Evolutionary conservation across 257 asterid genomes (phyloP), one percentile per base, ranked within the genome.

Genomic region (Penstemon barbatus): DNA sequence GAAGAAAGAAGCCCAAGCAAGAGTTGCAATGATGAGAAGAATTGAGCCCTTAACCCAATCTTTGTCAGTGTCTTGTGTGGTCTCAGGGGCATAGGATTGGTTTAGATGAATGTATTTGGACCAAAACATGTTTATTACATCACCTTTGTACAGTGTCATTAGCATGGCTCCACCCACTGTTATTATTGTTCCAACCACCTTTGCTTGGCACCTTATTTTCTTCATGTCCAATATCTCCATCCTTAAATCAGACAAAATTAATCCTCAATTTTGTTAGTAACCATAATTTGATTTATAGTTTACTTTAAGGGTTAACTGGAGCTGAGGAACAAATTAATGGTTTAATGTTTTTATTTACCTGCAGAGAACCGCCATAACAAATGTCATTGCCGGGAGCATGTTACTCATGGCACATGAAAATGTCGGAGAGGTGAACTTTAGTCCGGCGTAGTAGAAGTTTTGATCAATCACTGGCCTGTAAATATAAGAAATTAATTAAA

Each of bases 401-500:
- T 89, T 92, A 49, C 96, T 92, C 88, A 92, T 84, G 64, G 95
- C 97, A 71, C 98, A 92, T 19, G 98, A 87, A 65, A 86, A 92
- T 1, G 92, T 92, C 3, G 96, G 97, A 4, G 98, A 89, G 8
- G 98, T 92, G 60, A 76, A 82, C 36, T 87, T 92, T 0, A 92
- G 87, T 3, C 98, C 98, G 3, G 91, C 93, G 8, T 91, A 91
- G 80, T 89, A 91, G 46, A 91, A 87, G 62, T 91, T 91, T 46
- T 91, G 98, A 75, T 91, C 98, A 25, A 91, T 89, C 15, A 92
- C 98, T 0, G 98, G 98, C 83, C 97, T 91, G 87, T n/a, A 13
- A 11, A 39, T 69, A 15, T 55, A 7, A 46, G 8, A 46, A 65
- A 15, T 15, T 15, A 15, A 15, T 15, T 15, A 15, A 37, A 3